Base-by-base conservation (phyloP, 1,284 basidiomycete genomes). In the Agroathelia rolfsii region DNA sequence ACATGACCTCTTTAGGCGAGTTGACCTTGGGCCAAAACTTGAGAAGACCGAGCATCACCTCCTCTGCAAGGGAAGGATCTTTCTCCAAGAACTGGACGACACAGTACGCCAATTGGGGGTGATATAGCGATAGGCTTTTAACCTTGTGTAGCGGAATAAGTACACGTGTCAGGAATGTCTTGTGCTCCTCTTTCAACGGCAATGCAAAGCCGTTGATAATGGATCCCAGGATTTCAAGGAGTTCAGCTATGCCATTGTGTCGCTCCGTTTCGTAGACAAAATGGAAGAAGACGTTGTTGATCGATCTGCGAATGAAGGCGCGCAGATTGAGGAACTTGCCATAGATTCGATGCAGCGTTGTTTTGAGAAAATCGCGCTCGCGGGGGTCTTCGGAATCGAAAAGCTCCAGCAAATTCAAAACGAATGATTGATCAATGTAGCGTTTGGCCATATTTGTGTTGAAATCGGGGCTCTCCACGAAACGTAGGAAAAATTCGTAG, bases 1-100 rank as follows among this genome's bases (percentile, higher is more conserved):
- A 98, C 95, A 99, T 98, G 60, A 98, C 95, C 57, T 98, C 95
- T 62, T 99, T 99, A n/a, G 92, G 93, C 29, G 89, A 94, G 60
- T 98, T 98, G 49, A 98, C 94, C 61, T 98, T 98, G 27, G 95
- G 95, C 95, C 95, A 99, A 62, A 77, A 99, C 52, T 87, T 85
- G 52, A 99, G 70, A 13, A 99, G 67, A 12, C 95, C 95, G 35
- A 94, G 64, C 55, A 98, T 82, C 22, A 99, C 95, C 37, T 97
- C 93, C 59, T 97, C 89, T 13, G 93, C 95, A 34, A 98, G 69
- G 3, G 71, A 57, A 2, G 89, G 73, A 48, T 98, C 95, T 66
- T 99, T 99, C 56, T 99, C 95, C 40, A 98, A 61, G 67, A 97
- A 99, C 58, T 98, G 95, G 3, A 99, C 95, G 21, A 98, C 92